Conservation (phyloP, 1,284 basidiomycete genomes). For the Rhizoctonia solani region DNA sequence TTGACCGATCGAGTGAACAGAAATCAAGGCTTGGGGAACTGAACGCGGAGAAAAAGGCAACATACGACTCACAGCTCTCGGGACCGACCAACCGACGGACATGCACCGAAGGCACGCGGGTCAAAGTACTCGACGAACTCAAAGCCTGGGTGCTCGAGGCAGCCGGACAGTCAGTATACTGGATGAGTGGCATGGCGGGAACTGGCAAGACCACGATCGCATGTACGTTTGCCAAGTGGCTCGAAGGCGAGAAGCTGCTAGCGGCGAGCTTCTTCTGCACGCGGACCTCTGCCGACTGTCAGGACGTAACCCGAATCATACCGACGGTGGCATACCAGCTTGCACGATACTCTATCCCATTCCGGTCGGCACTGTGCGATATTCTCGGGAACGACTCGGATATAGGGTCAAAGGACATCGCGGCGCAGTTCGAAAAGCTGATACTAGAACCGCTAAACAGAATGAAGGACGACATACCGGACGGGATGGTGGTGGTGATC, state of each 20-base stretch:
- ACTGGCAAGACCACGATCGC: too few relatives aligned
- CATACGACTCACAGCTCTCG: background rate
- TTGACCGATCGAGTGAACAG: background rate
- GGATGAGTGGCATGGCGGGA: constrained; percentile 12
- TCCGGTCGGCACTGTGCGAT: too few relatives aligned
- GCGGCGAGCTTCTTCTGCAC: too few relatives aligned
- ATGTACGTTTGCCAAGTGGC: too few relatives aligned
- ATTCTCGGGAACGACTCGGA: background rate
- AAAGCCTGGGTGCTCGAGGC: background rate
- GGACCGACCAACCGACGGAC: too few relatives aligned
- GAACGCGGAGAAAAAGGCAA: background rate
- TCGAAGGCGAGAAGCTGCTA: too few relatives aligned
- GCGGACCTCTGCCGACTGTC: too few relatives aligned
- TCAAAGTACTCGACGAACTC: background rate
- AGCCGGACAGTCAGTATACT: background rate
- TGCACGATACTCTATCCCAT: too few relatives aligned
- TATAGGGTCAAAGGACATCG: background rate
- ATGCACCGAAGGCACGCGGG: too few relatives aligned
- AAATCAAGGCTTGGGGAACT: background rate
- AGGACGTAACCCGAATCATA: too few relatives aligned
- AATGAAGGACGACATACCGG: background rate
- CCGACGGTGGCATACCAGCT: too few relatives aligned
- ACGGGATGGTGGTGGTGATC: too few relatives aligned
- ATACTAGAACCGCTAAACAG: background rate
- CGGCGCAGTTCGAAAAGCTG: background rate